These are phyloP conservation scores for Penicillium paradoxum DNA, from an alignment of 495 filamentous ascomycete genomes.

Conservation along the genomic window DNA sequence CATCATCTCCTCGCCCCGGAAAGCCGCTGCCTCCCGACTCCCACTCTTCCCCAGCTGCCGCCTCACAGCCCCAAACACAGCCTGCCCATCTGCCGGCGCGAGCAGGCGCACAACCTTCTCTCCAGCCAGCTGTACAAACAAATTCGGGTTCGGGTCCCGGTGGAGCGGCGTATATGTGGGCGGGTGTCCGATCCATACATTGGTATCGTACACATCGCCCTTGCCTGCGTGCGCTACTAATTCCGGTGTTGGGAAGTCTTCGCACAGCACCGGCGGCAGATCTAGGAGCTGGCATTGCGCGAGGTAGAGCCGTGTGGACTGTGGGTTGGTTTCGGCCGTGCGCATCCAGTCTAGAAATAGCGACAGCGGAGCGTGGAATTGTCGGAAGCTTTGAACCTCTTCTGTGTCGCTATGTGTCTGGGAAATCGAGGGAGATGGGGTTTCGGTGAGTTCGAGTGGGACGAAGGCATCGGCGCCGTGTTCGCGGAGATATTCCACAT, in stretches of 20 bases:
- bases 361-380: slow-evolving; percentile 52
- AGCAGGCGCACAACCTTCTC: slow-evolving; percentile 69
- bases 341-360: slow-evolving; percentile 54
- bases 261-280: slow-evolving; percentile 55
- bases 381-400: slow-evolving; percentile 39
- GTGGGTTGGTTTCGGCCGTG: slow-evolving; percentile 27
- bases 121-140: slow-evolving; percentile 80
- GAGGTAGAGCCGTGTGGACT: slow-evolving; percentile 60
- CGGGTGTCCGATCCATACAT: slow-evolving; percentile 81
- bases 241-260: slow-evolving; percentile 64
- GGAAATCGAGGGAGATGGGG: not conserved
- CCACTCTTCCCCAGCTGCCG: slow-evolving; percentile 39
- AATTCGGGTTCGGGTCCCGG: slow-evolving; percentile 88
- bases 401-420: not conserved
- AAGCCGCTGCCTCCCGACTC: slow-evolving; percentile 41
- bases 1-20: slow-evolving; percentile 94
- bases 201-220: slow-evolving; percentile 79
- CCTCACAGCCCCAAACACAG: slow-evolving; percentile 56
- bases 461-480: slow-evolving; percentile 48
- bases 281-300: slow-evolving; percentile 71
- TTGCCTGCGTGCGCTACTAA: slow-evolving; percentile 55
- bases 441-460: slow-evolving; percentile 53
- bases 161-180: slow-evolving; percentile 88
- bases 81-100: slow-evolving; percentile 53
- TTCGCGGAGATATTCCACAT: slow-evolving; percentile 43